These are phyloP conservation scores for Amanita rimosa DNA, from an alignment of 768 basidiomycete species.

Conservation along the genomic window DNA sequence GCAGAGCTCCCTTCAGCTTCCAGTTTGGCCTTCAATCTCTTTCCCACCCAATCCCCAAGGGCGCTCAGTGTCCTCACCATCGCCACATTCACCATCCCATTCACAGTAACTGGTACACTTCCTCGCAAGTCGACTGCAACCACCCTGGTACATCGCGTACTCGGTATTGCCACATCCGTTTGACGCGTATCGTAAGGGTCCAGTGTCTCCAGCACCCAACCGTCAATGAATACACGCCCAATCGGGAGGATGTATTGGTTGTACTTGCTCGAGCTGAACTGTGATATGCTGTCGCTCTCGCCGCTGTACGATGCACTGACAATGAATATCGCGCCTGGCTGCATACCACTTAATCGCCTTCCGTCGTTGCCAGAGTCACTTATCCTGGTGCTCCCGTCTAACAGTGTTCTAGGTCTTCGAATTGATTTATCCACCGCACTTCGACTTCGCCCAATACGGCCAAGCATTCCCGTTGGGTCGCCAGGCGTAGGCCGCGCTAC, in stretches of 20 bases:
- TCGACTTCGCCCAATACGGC: background rate
- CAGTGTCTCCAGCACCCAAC: slow-evolving; percentile 93
- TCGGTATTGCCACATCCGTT: slow-evolving; percentile 91
- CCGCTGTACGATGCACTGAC: slow-evolving; percentile 78
- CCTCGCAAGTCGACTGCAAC: slow-evolving; percentile 83
- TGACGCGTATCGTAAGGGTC: slow-evolving; percentile 74
- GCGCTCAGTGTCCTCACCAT: slow-evolving; percentile 34
- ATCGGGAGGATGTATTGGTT: slow-evolving; percentile 67
- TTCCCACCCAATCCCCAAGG: slow-evolving; percentile 15
- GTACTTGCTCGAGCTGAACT: slow-evolving; percentile 55
- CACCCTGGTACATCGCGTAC: slow-evolving; percentile 77
- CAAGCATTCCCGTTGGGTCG: slow-evolving; percentile 11
- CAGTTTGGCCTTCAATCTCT: slow-evolving; percentile 26
- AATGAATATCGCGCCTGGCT: slow-evolving; percentile 49
- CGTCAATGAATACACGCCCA: slow-evolving; percentile 80
- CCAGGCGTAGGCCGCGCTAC: slow-evolving; percentile 43
- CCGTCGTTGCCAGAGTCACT: slow-evolving; percentile 27
- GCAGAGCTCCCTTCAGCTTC: slow-evolving; percentile 30
- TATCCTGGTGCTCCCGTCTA: slow-evolving; percentile 28
- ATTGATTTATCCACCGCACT: background rate
- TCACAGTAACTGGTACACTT: slow-evolving; percentile 73
- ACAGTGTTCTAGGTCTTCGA: slow-evolving; percentile 13
- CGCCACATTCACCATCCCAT: slow-evolving; percentile 73
- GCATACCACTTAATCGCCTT: slow-evolving; percentile 24
- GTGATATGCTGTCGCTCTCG: slow-evolving; percentile 36